Evolutionary conservation across 1,284 basidiomycete genomes (phyloP), one percentile per base, ranked within the genome.

Genomic region (Rhodotorula sp.): DNA sequence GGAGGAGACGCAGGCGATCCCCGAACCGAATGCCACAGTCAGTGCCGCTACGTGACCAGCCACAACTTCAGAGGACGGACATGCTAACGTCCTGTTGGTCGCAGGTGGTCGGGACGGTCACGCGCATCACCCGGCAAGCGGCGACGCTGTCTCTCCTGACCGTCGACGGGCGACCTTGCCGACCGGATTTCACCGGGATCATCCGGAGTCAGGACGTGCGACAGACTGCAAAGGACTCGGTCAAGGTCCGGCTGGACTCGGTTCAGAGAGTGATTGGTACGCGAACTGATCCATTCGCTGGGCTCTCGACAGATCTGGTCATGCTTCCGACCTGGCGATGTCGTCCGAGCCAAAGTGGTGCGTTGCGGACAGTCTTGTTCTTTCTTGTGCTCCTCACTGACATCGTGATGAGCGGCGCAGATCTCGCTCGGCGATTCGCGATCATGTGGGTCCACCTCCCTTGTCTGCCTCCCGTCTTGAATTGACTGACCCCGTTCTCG

Each of bases 271-370:
- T 30, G n/a, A 10, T 12, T 17, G 4, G 30, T 3, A 6, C 12
- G 30, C 45, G 17, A 22, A 22, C 30, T 15, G 8, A 30, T 7
- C 4, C 6, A 3, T 2, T 96, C 79, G 91, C 92, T 78, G 93
- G 14, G 17, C 2, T 3, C 15, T 7, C 95, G 83, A 91, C 89
- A 92, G 81, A 91, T 98, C 75, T 88, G 88, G 46, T 92, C 96
- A 76, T 97, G 93, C 79, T 99, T 98, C 82, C 86, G 96, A 54
- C 91, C 95, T 1, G 95, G 96, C 6, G 95, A 99, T 81, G 91
- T 98, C 64, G 91, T 99, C 42, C 88, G 91, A 75, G 95, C 94
- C 8, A 83, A 90, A 54, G 94, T 98, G 77, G 94, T 96, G 80
- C 81, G 91, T 86, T 26, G 37, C 26, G 17, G 2, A 44, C 51